Percentiles rank a stretch among this genome's conserved stretches.
phyloP scores from a whole-genome alignment of 2,329 filamentous ascomycete genomes.

The Fusarium sambucinum region DNA sequence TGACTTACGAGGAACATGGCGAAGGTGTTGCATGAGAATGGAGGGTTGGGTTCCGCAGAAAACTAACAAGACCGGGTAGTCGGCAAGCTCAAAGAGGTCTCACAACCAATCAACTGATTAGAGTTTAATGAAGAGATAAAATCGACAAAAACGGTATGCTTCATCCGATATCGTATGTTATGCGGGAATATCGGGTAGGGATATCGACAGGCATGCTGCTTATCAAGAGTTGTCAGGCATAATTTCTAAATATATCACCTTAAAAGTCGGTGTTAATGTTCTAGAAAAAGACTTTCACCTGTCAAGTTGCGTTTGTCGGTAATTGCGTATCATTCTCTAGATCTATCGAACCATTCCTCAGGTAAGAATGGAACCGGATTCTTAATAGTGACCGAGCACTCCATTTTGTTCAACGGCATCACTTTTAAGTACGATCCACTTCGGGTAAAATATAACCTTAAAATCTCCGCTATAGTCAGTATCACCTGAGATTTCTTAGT shows the following conservation, averaged over 20 bases:
- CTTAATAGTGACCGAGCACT: neutral
- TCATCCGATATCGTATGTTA: neutral
- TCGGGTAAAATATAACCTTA: neutral
- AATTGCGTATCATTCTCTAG: neutral
- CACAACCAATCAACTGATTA: neutral
- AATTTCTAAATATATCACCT: neutral
- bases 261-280: neutral
- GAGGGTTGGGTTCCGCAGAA: slow-evolving; percentile 21
- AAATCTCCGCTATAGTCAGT: neutral
- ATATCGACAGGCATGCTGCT: neutral
- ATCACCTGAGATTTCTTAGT: neutral
- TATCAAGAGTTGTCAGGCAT: too few relatives aligned
- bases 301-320: neutral
- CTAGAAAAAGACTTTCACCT: neutral
- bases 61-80: slow-evolving; percentile 36
- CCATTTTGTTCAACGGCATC: neutral
- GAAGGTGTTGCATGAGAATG: slow-evolving; percentile 42
- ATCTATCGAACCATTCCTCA: neutral
- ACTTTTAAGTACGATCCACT: neutral
- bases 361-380: neutral
- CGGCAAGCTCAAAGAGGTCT: neutral
- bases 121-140: neutral
- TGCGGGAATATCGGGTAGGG: neutral
- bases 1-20: slow-evolving; percentile 20
- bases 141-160: neutral